These are phyloP conservation scores for Suillus alpinus DNA, from an alignment of 768 basidiomycete genomes.

Conservation along the genomic window DNA sequence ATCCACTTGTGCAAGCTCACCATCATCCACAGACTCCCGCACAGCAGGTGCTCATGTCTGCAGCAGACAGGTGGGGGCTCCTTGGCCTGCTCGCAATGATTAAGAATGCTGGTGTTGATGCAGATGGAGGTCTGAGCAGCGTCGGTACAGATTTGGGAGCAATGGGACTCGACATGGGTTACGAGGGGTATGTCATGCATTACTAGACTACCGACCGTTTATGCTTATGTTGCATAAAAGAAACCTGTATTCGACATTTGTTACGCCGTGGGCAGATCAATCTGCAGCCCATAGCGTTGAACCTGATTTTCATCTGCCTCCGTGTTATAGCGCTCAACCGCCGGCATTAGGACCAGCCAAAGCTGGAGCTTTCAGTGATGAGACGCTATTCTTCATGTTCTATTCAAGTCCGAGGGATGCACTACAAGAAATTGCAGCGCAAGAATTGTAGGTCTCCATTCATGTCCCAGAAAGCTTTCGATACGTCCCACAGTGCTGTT, in stretches of 20 bases:
- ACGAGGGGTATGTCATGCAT: slow-evolving; percentile 63
- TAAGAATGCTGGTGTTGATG: slow-evolving; percentile 71
- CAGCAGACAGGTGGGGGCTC: slow-evolving; percentile 95
- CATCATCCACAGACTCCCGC: slow-evolving; percentile 84
- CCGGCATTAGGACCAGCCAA: slow-evolving; percentile 80
- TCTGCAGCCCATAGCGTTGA: slow-evolving; percentile 83
- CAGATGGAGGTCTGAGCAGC: slow-evolving; percentile 77
- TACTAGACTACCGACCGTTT: slow-evolving; percentile 15
- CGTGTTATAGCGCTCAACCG: slow-evolving; percentile 91
- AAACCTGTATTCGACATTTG: slow-evolving; percentile 87
- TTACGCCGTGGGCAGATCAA: slow-evolving; percentile 95
- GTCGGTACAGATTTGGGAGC: slow-evolving; percentile 91
- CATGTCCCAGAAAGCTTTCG: neutral
- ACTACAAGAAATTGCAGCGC: slow-evolving; percentile 90
- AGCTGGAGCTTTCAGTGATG: slow-evolving; percentile 85
- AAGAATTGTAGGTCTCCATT: slow-evolving; percentile 76
- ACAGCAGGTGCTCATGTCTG: slow-evolving; percentile 87
- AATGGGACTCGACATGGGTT: slow-evolving; percentile 88
- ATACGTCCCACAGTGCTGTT: neutral
- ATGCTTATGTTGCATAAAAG: slow-evolving; percentile 39
- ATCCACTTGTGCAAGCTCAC: slow-evolving; percentile 26
- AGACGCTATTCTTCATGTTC: slow-evolving; percentile 98
- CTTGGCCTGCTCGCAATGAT: slow-evolving; percentile 83
- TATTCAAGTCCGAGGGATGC: slow-evolving; percentile 91
- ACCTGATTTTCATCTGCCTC: slow-evolving; percentile 87